Evolutionary conservation across 768 basidiomycete species (phyloP), one percentile per base, ranked within the genome.

Genomic region (Thelephora ganbajun): DNA sequence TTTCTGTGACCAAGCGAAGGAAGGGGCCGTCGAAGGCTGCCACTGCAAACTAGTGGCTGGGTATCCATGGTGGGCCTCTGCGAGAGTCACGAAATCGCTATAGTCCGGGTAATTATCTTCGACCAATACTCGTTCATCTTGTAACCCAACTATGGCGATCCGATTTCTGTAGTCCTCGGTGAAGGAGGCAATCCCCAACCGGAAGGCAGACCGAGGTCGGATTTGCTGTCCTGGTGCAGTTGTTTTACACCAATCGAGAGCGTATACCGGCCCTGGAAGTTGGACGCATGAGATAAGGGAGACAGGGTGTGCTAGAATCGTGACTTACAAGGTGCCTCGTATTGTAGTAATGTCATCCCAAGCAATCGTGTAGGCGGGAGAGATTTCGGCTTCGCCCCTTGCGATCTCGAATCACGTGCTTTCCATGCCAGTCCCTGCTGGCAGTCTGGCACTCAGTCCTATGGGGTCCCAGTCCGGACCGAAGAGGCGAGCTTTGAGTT

Each of bases 31-130:
- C 3, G 75, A 72, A 14, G 96, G 96, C 54, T 96, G 91, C 87
- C 92, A 98, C 57, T 85, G 90, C 43, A 97, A 65, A 61, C 80
- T 84, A 12, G 92, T 97, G 9, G 90, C 88, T 14, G 96, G 96
- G 66, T 94, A 97, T 41, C 87, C 83, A 53, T 96, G 86, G 53
- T 79, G 74, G 1, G 82, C 78, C 54, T 87, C 80, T 50, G 88
- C 90, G 18, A 93, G 74, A 5, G 83, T 82, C 35, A 82, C 79
- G 60, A 94, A 96, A 66, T 93, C 87, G 7, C 83, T 75, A 58
- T 88, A 87, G 59, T 84, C 79, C 35, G 76, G 77, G 57, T 77
- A 84, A 58, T 89, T 83, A 54, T 89, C 85, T 55, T 88, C 85
- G 3, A 85, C 83, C 11, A 91, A 73, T n/a, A 87, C 83, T 22